These are phyloP conservation scores for Erodium trifolium DNA, from an alignment of 441 rosid genomes.

Conservation along the genomic window DNA sequence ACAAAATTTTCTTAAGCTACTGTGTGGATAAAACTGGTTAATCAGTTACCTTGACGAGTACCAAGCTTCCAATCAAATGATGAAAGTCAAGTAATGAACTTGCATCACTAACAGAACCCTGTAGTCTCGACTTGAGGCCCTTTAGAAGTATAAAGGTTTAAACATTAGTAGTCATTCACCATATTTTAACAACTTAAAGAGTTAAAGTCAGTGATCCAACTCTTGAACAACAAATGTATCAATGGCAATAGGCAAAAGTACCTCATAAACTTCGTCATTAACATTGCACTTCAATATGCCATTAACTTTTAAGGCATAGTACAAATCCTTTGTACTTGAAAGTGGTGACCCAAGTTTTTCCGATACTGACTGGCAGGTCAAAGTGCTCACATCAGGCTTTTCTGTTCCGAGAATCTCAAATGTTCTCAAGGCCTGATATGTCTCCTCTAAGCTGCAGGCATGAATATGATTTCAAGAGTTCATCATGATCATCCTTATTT, in stretches of 20 bases:
- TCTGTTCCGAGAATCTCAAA: conserved; percentile 65
- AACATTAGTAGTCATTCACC: not conserved
- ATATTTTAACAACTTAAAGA: not conserved
- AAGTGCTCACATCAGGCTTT: conserved; percentile 39
- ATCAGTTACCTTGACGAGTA: conserved; percentile 62
- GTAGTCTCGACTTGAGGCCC: conserved; percentile 55
- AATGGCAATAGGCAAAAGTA: conserved; percentile 19
- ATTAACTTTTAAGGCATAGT: conserved; percentile 59
- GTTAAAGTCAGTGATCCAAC: not conserved
- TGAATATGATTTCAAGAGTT: not conserved
- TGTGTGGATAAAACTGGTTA: not conserved
- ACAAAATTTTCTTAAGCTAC: not conserved
- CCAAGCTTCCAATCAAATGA: conserved; percentile 58
- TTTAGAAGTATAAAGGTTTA: conserved; percentile 22
- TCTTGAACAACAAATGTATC: not conserved
- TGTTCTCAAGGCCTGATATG: conserved; percentile 69
- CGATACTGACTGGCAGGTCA: conserved; percentile 41
- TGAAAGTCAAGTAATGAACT: conserved; percentile 70
- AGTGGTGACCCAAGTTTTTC: conserved; percentile 50
- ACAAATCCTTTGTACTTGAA: conserved; percentile 51
- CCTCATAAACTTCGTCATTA: conserved; percentile 48
- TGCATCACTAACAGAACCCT: conserved; percentile 48
- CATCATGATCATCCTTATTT: not conserved
- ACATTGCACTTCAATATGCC: conserved; percentile 53
- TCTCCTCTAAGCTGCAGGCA: conserved; percentile 56